These are phyloP conservation scores for Lentinula raphanica DNA, from an alignment of 768 basidiomycete species.

Conservation along the genomic window DNA sequence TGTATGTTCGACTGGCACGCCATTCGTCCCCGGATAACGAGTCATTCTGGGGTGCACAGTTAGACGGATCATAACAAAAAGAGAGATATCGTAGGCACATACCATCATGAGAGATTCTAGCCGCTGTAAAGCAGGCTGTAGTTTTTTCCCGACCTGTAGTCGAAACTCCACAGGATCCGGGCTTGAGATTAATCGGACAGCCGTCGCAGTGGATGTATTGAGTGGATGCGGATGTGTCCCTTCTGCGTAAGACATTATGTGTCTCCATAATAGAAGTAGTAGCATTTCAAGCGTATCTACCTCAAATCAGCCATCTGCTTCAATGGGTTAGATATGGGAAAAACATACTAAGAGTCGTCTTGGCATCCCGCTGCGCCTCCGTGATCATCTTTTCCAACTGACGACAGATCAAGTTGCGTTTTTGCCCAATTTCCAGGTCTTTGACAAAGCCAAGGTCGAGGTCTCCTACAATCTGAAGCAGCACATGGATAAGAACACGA, in stretches of 20 bases:
- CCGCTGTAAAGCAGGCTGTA: constrained; percentile 51
- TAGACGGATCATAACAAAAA: too few relatives aligned
- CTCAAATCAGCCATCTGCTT: neutral
- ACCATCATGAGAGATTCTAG: constrained; percentile 51
- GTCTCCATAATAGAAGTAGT: constrained; percentile 76
- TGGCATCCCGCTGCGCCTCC: constrained; percentile 39
- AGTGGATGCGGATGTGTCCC: constrained; percentile 23
- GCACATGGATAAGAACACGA: neutral
- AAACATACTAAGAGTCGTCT: constrained; percentile 51
- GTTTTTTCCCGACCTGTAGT: constrained; percentile 46
- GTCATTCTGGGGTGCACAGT: constrained; percentile 30
- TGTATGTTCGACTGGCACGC: constrained; percentile 62
- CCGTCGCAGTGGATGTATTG: constrained; percentile 27
- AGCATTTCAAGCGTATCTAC: constrained; percentile 73
- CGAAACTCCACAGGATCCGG: constrained; percentile 57
- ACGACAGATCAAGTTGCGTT: constrained; percentile 58
- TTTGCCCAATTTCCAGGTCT: constrained; percentile 65
- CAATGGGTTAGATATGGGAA: neutral
- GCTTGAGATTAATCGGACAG: constrained; percentile 52
- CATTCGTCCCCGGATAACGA: constrained; percentile 47
- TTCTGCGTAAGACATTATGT: constrained; percentile 61
- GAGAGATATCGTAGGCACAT: constrained; percentile 19
- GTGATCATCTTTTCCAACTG: constrained; percentile 47
- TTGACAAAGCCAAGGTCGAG: constrained; percentile 52
- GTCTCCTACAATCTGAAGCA: constrained; percentile 41